Conservation (phyloP, 371 early-diverging fungal species). For the Actinomucor elegans region DNA sequence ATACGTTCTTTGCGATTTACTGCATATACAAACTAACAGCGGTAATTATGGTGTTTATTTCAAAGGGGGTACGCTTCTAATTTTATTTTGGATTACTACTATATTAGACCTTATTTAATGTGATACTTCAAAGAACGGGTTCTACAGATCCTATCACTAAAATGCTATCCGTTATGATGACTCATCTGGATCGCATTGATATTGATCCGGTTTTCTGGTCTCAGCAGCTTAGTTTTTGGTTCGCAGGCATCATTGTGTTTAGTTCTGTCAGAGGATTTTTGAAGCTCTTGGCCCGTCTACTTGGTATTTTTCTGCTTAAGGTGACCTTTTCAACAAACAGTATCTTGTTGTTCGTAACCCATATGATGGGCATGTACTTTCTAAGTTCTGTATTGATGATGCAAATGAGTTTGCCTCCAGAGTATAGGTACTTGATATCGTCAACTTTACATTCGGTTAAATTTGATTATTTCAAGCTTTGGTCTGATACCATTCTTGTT, state of each 20-base stretch:
- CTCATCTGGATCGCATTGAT: conserved; percentile 43
- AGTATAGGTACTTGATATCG: conserved; percentile 82
- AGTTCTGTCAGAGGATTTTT: conserved; percentile 86
- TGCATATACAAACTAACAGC: conserved; percentile 85
- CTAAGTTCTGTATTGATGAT: conserved; percentile 88
- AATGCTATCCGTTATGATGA: conserved; percentile 68
- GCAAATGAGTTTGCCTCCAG: conserved; percentile 81
- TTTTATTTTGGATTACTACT: not conserved
- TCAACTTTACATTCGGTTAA: conserved; percentile 75
- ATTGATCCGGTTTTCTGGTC: conserved; percentile 83
- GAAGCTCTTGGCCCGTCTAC: conserved; percentile 72
- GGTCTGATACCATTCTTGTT: conserved; percentile 93
- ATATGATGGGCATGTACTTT: conserved; percentile 93
- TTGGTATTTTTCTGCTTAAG: conserved; percentile 65
- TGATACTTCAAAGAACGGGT: conserved; percentile 73
- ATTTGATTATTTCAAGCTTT: conserved; percentile 87
- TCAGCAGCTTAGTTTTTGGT: conserved; percentile 89
- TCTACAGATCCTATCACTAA: conserved; percentile 87
- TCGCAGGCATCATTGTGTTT: conserved; percentile 87
- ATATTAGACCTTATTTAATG: conserved; percentile 70
- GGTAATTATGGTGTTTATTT: conserved; percentile 40
- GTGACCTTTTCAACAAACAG: conserved; percentile 62
- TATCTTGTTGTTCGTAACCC: conserved; percentile 77
- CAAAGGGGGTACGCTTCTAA: not conserved
- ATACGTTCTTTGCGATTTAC: conserved; percentile 81